Percentiles rank a stretch among this genome's conserved stretches.
phyloP scores from a whole-genome alignment of 768 basidiomycete species.

The Steccherinum ochraceum region DNA sequence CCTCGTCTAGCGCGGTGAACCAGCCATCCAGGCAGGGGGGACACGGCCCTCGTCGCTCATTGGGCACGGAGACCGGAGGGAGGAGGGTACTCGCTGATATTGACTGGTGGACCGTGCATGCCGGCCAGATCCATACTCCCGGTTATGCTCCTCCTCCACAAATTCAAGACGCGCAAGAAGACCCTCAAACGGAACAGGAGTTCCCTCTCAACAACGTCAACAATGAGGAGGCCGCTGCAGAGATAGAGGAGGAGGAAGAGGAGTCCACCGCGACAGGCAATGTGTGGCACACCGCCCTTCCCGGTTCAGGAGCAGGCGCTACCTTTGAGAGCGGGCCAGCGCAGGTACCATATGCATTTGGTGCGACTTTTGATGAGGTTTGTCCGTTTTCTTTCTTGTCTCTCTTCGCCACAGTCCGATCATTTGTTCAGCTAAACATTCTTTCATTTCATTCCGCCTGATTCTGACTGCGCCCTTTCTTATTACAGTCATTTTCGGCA shows the following conservation, averaged over 20 bases:
- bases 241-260: background rate
- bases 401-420: conserved; percentile 14
- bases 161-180: conserved; percentile 8
- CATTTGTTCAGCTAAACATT: conserved; percentile 4
- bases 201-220: background rate
- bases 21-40: conserved; percentile 20
- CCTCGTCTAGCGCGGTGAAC: conserved; percentile 24
- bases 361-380: background rate
- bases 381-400: background rate
- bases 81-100: conserved; percentile 80
- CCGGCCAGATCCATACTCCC: conserved; percentile 53
- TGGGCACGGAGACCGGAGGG: conserved; percentile 55
- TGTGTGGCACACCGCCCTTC: conserved; percentile 7
- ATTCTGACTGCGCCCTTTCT: conserved; percentile 4
- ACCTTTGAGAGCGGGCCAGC: conserved; percentile 6
- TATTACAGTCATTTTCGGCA: conserved; percentile 31
- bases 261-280: conserved; percentile 1
- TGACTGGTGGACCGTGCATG: conserved; percentile 81
- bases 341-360: background rate
- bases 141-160: conserved; percentile 8
- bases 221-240: conserved; percentile 6
- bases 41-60: conserved; percentile 47
- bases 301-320: conserved; percentile 13
- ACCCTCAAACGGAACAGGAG: conserved; percentile 22
- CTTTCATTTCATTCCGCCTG: conserved; percentile 3